Evolutionary conservation across 176 grass and related monocot genomes (phyloP), one percentile per base, ranked within the genome.

Genomic region (Typha latifolia): DNA sequence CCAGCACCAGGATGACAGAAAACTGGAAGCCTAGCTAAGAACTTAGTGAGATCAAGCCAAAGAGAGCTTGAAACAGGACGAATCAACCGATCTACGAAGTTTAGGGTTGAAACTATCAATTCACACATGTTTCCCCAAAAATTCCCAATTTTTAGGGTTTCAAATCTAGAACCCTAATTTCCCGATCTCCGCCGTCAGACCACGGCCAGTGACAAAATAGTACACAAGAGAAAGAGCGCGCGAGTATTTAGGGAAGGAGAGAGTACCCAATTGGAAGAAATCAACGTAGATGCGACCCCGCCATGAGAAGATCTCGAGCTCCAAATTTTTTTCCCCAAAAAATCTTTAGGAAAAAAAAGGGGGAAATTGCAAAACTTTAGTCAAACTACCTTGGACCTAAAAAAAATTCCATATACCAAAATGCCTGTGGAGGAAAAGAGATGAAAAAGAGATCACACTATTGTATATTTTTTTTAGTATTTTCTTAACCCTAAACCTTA

Each of bases 321-420:
- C 73, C 29, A 66, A 66, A 55, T 7, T 27, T 48, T 75, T 75
- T 13, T 31, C 63, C 63, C 49, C 18, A 43, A 75, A 43, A 43
- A 43, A 43, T 43, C 37, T 21, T 22, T 66, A 12, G 61, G 63
- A 9, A 43, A 43, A 43, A 43, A 43, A 10, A 43, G 73, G 63
- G 9, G 43, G 66, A 56, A 49, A 49, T 75, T 52, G 64, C 29
- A 65, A 19, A 51, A 0, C 32, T 75, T 66, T 24, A 67, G 73
- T 67, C 73, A 75, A 75, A 67, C 62, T 63, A 37, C 37, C 24
- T 32, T 62, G 24, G 14, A 47, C 37, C 22, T 13, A 18, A 72
- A 63, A 48, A 26, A 57, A 37, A 55, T 47, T 49, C 49, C 63
- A 59, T 66, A 75, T 67, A 75, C 63, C 73, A 67, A 75, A 75